Percentiles rank a stretch among this genome's conserved stretches.
These are phyloP conservation scores for Sarocladium oryzae DNA, from an alignment of 2,329 filamentous ascomycete genomes.

Conservation along the genomic window DNA sequence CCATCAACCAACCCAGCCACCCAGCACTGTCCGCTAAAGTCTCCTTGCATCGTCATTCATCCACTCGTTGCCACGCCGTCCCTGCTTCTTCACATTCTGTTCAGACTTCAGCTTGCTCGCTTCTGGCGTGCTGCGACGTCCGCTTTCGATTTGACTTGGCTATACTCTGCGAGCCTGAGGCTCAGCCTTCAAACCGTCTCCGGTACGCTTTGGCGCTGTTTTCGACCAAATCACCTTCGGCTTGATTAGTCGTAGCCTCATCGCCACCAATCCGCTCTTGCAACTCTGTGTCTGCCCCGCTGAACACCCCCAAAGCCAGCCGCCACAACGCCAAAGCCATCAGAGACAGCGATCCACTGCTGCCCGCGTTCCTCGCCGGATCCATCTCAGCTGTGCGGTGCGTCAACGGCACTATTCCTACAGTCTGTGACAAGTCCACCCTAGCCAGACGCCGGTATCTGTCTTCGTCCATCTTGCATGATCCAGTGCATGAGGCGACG, in stretches of 20 bases:
- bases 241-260: not conserved
- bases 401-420: not conserved
- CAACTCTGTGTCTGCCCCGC: not conserved
- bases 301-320: slow-evolving; percentile 1
- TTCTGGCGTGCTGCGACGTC: slow-evolving; percentile 1
- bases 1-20: slow-evolving; percentile 5
- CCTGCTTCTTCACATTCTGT: not conserved
- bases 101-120: not conserved
- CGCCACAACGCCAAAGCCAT: slow-evolving; percentile 8
- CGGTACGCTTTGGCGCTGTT: not conserved
- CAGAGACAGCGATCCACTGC: slow-evolving; percentile 9
- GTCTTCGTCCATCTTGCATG: slow-evolving; percentile 1
- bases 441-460: not conserved
- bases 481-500: slow-evolving; percentile 6
- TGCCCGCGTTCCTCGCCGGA: slow-evolving; percentile 9
- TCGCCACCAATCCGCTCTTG: not conserved
- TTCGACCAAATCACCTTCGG: not conserved
- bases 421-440: slow-evolving; percentile 1
- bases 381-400: slow-evolving; percentile 5
- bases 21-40: slow-evolving; percentile 4
- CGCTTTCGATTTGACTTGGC: slow-evolving; percentile 2
- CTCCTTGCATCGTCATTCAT: slow-evolving; percentile 10
- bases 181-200: not conserved
- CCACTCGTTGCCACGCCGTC: slow-evolving; percentile 11
- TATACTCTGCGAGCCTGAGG: too few species aligned